Conservation (phyloP, 2,329 filamentous ascomycete genomes). For the Colletotrichum sidae region DNA sequence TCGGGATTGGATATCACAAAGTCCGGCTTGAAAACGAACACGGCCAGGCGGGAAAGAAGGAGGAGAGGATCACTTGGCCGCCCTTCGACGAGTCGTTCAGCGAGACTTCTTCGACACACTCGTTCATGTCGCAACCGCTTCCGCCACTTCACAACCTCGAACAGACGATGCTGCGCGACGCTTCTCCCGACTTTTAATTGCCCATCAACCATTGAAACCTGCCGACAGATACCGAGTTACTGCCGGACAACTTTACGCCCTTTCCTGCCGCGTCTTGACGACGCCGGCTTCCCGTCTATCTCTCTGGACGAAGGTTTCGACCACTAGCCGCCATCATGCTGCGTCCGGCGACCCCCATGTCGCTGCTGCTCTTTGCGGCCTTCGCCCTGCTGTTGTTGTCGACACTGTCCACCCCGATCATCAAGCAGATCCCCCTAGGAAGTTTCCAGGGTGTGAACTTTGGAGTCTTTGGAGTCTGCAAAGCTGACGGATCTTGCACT, state of each 20-base stretch:
- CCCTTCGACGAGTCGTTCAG: neutral
- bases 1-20: neutral
- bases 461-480: slow-evolving; percentile 93
- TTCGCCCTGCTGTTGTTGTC: slow-evolving; percentile 88
- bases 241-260: slow-evolving; percentile 17
- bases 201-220: slow-evolving; percentile 5
- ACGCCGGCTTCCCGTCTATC: slow-evolving; percentile 50
- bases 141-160: slow-evolving; percentile 1
- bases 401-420: slow-evolving; percentile 90
- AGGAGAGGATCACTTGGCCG: slow-evolving; percentile 1
- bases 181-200: slow-evolving; percentile 16
- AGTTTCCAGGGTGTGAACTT: slow-evolving; percentile 82
- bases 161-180: slow-evolving; percentile 30
- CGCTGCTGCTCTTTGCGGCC: slow-evolving; percentile 84
- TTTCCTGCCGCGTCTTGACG: slow-evolving; percentile 56
- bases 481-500: slow-evolving; percentile 71
- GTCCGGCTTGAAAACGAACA: no score
- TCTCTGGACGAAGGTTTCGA: slow-evolving; percentile 50
- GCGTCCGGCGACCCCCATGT: slow-evolving; percentile 91
- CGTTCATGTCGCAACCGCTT: slow-evolving; percentile 22
- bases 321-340: slow-evolving; percentile 71
- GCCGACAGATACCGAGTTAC: neutral
- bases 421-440: slow-evolving; percentile 86
- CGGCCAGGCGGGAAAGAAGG: neutral
- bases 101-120: slow-evolving; percentile 16